These are phyloP conservation scores for Nitzschia inconspicua DNA, from an alignment of 108 stramenopile genomes.

Conservation along the genomic window DNA sequence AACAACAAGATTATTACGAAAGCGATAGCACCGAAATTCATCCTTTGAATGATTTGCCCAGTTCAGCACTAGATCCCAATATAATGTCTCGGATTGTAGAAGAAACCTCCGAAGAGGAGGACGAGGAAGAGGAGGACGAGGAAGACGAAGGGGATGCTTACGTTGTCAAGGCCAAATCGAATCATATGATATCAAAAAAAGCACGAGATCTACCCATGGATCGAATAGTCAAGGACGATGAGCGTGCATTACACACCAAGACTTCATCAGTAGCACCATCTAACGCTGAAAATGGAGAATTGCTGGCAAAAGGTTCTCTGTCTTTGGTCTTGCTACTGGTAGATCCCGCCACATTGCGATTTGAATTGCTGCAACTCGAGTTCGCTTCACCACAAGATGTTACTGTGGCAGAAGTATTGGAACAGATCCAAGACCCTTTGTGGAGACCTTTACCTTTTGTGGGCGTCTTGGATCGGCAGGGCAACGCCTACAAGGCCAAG, in stretches of 20 bases:
- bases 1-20: not conserved
- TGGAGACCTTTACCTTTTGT: constrained; percentile 42
- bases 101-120: not conserved
- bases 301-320: constrained; percentile 3
- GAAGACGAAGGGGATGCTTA: not conserved
- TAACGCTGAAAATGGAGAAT: constrained; percentile 9
- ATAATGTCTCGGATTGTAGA: not conserved
- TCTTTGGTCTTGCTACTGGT: constrained; percentile 61
- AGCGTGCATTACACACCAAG: too few relatives aligned
- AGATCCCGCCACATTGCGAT: constrained; percentile 69
- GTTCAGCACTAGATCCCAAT: constrained; percentile 5
- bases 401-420: constrained; percentile 55
- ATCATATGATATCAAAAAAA: too few relatives aligned
- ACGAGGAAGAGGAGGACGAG: constrained; percentile 1
- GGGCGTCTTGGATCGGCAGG: constrained; percentile 11
- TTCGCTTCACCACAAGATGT: constrained; percentile 58
- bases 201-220: too few relatives aligned
- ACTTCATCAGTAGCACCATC: too few relatives aligned
- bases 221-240: too few relatives aligned
- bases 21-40: too few relatives aligned
- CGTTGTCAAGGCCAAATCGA: too few relatives aligned
- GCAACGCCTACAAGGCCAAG: constrained; percentile 1
- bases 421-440: constrained; percentile 43
- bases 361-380: constrained; percentile 83
- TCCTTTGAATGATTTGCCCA: too few relatives aligned